Evolutionary conservation across 768 basidiomycete species (phyloP), one percentile per base, ranked within the genome.

Genomic region (Lentinula sp.): DNA sequence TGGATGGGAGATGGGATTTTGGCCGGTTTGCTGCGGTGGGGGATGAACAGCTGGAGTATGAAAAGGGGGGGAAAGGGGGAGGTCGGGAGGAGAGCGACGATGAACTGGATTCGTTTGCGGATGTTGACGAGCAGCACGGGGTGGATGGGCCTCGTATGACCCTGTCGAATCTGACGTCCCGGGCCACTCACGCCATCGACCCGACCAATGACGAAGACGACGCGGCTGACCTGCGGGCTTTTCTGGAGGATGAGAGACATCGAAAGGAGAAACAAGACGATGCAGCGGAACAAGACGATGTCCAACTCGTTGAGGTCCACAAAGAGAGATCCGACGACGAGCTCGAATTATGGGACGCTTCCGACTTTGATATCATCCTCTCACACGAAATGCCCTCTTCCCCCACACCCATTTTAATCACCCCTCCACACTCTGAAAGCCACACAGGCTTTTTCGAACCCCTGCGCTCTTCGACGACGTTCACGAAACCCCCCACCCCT

Each of bases 221-320:
- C 65, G 83, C 83, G 10, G 79, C 83, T 51, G 88, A 89, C 67
- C 74, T 91, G 53, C 73, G 72, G 53, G 85, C 85, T 32, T 92
- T 91, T 59, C 62, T 91, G 67, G 82, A 86, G 60, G 85, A 84
- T 1, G 90, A 91, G 68, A 73, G 69, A 66, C 71, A 65, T 63
- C 76, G 84, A 54, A 82, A 76, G 66, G 82, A 80, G 60, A 57
- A 77, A 55, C 79, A 72, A 62, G 83, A 83, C 1, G 76, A 75
- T 32, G 78, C 79, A 36, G 76, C 77, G 0, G 81, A 81, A 32
- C 78, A 74, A 9, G 75, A 67, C 32, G 70, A 72, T 18, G 66
- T 61, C 6, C 63, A 7, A 48, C 35, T 18, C 16, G 18, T 12
- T n/a, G 12, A 49, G 20, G 57, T 9, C 28, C 20, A 10, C 0